Evolutionary conservation across 352 stramenopile species (phyloP).

Genomic region (Phytopythium mirpurense): DNA sequence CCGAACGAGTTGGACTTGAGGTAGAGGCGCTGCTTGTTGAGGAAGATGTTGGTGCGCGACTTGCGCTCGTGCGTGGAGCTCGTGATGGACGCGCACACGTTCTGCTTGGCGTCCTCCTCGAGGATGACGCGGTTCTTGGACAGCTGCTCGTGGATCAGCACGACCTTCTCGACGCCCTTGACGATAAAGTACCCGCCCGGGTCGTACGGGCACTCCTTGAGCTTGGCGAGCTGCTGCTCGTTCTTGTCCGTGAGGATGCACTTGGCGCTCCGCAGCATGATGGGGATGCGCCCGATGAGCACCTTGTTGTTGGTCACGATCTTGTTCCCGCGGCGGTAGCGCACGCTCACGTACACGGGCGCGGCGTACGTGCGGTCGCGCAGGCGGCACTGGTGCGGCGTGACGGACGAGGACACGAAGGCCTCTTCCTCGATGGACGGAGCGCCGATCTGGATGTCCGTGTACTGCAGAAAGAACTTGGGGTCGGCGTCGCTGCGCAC

Average conservation of each 20-base stretch:
- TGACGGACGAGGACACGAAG: conserved; percentile 90
- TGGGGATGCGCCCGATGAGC: conserved; percentile 94
- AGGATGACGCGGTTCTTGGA: conserved; percentile 99
- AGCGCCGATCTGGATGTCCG: conserved; percentile 96
- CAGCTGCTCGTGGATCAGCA: conserved; percentile 99
- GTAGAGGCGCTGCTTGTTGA: conserved; percentile 96
- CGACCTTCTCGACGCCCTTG: conserved; percentile 98
- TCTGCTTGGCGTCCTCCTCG: conserved; percentile 93
- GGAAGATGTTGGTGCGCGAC: conserved; percentile 95
- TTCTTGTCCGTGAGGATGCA: conserved; percentile 95
- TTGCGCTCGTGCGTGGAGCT: conserved; percentile 99
- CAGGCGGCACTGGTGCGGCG: conserved; percentile 97
- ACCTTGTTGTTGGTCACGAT: conserved; percentile 99
- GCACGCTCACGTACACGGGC: conserved; percentile 98
- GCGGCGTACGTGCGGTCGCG: conserved; percentile 99
- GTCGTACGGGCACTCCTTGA: conserved; percentile 99
- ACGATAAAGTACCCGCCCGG: conserved; percentile 99
- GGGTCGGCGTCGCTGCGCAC: conserved; percentile 93
- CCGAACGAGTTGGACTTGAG: conserved; percentile 98
- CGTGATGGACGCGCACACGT: conserved; percentile 94
- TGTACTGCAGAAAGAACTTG: conserved; percentile 99
- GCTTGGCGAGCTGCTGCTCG: conserved; percentile 91
- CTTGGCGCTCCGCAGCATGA: conserved; percentile 97
- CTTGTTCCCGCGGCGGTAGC: conserved; percentile 96
- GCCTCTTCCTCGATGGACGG: conserved; percentile 97